Evolutionary conservation across 1,284 basidiomycete genomes (phyloP).

Genomic region (Cutaneotrichosporon mucoides): DNA sequence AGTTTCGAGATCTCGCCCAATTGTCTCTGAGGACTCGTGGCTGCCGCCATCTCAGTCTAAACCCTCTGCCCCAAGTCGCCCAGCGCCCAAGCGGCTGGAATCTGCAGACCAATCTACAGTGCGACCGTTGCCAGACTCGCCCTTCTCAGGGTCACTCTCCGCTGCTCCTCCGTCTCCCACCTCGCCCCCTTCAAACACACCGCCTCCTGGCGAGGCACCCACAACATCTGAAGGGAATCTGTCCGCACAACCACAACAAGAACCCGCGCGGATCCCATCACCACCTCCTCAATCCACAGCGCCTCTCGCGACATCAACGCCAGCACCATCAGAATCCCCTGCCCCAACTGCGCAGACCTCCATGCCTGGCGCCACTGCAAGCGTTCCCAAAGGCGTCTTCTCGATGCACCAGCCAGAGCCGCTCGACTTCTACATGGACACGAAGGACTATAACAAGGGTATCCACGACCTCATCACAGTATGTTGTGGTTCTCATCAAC

Average conservation of each 20-base stretch:
- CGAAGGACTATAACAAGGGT: not conserved
- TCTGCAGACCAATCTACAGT: no score
- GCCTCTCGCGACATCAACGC: not conserved
- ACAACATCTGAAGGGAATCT: no score
- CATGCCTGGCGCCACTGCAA: not conserved
- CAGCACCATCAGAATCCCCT: not conserved
- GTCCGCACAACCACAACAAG: no score
- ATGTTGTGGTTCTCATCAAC: not conserved
- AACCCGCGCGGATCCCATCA: no score
- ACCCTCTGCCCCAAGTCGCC: no score
- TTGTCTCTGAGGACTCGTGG: no score
- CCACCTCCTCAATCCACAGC: not conserved
- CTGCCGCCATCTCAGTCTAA: no score
- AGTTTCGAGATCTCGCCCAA: no score
- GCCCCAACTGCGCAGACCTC: not conserved
- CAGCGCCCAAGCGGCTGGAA: no score
- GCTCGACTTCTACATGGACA: conserved; percentile 1
- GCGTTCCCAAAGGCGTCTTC: not conserved
- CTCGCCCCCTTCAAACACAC: not conserved
- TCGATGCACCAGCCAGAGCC: not conserved
- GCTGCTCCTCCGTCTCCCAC: not conserved
- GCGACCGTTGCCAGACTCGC: not conserved
- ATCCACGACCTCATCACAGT: not conserved
- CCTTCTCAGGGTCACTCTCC: not conserved
- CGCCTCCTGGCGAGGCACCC: no score